phyloP scores from a whole-genome alignment of 345 rosid species.

The Capsella bursapastoris region DNA sequence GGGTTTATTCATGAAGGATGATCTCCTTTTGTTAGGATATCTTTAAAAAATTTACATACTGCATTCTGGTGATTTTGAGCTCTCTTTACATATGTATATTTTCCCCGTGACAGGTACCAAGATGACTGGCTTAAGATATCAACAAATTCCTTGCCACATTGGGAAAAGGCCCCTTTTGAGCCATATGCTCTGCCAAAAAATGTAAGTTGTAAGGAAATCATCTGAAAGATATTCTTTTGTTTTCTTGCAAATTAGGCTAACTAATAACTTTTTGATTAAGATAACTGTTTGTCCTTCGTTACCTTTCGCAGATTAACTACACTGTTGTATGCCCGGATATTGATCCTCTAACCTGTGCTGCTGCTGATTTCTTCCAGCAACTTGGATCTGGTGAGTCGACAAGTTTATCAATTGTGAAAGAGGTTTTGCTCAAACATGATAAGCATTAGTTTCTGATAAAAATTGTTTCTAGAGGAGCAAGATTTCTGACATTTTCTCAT shows the following conservation, averaged over 20 bases:
- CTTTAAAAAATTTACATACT: not conserved
- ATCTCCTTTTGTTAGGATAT: slow-evolving; percentile 12
- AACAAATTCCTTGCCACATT: slow-evolving; percentile 72
- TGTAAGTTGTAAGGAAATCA: slow-evolving; percentile 52
- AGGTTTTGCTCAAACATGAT: slow-evolving; percentile 14
- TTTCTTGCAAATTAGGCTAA: slow-evolving; percentile 14
- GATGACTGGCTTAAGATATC: slow-evolving; percentile 99
- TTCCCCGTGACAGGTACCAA: slow-evolving; percentile 72
- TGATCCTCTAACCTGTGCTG: slow-evolving; percentile 89
- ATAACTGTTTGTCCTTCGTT: slow-evolving; percentile 20
- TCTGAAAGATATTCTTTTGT: slow-evolving; percentile 24
- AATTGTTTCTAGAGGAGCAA: not conserved
- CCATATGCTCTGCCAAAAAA: slow-evolving; percentile 88
- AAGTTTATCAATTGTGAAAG: slow-evolving; percentile 23
- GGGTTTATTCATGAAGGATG: slow-evolving; percentile 18
- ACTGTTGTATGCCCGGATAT: slow-evolving; percentile 93
- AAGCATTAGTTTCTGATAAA: slow-evolving; percentile 20
- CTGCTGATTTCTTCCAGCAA: slow-evolving; percentile 95
- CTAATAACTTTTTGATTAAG: slow-evolving; percentile 19
- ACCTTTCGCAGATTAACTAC: slow-evolving; percentile 71
- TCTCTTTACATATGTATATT: slow-evolving; percentile 11
- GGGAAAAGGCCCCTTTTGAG: slow-evolving; percentile 99
- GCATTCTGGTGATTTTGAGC: slow-evolving; percentile 22
- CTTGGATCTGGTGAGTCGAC: slow-evolving; percentile 85
- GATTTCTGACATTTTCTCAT: slow-evolving; percentile 2